Evolutionary conservation across 139 green algal genomes (phyloP).

Genomic region (Coelastrella sp.): DNA sequence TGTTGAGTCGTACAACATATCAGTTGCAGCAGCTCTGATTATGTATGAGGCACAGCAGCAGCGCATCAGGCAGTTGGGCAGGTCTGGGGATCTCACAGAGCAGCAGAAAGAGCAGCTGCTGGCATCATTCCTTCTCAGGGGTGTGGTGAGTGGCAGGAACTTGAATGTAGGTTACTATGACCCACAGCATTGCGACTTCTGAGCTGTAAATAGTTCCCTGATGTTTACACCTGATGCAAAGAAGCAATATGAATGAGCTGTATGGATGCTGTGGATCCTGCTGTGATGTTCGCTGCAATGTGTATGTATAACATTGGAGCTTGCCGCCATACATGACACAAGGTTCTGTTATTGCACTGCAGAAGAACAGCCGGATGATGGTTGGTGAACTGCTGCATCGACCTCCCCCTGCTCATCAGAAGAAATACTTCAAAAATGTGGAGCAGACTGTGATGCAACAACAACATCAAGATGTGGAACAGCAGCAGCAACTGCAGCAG

Average conservation of each 20-base stretch:
- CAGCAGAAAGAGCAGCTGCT: constrained; percentile 56
- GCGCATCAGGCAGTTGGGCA: constrained; percentile 53
- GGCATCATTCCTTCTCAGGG: constrained; percentile 59
- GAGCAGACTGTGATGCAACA: no score
- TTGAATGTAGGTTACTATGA: no score
- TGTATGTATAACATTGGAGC: no score
- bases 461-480: no score
- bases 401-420: constrained; percentile 36
- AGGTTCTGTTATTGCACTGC: not conserved
- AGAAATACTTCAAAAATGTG: constrained; percentile 5
- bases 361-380: constrained; percentile 53
- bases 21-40: constrained; percentile 71
- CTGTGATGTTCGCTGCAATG: no score
- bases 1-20: constrained; percentile 88
- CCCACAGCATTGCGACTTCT: no score
- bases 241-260: no score
- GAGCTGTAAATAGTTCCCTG: no score
- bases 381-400: constrained; percentile 46
- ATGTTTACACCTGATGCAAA: no score
- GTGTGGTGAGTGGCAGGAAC: constrained; percentile 53
- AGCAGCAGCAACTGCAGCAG: constrained; percentile 7
- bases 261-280: no score
- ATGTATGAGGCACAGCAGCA: constrained; percentile 66
- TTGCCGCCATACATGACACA: no score
- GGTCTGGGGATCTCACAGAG: constrained; percentile 55